phyloP scores from a whole-genome alignment of 257 asterid genomes.

The Fraxinus cuspidata region DNA sequence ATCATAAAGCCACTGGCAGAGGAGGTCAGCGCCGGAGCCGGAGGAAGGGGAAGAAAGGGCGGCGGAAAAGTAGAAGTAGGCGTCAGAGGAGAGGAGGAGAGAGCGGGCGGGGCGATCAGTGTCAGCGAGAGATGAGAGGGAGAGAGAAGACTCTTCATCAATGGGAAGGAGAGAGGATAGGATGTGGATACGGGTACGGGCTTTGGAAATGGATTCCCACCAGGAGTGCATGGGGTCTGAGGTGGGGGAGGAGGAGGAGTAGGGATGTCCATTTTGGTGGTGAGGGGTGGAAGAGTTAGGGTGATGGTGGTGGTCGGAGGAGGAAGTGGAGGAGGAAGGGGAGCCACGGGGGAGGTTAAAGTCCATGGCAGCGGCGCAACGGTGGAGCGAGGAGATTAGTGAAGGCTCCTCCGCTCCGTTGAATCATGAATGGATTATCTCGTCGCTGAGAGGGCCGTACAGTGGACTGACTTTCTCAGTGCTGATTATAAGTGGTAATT shows the following conservation, averaged over 20 bases:
- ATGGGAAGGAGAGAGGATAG: slow-evolving; percentile 66
- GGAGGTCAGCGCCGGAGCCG: slow-evolving; percentile 75
- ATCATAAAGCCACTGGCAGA: slow-evolving; percentile 96
- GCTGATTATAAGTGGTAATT: neutral
- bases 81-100: slow-evolving; percentile 75
- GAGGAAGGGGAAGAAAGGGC: slow-evolving; percentile 54
- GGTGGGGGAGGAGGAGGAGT: slow-evolving; percentile 1
- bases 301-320: slow-evolving; percentile 50
- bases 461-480: neutral
- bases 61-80: slow-evolving; percentile 62
- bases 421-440: neutral
- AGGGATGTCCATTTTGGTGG: slow-evolving; percentile 32
- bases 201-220: slow-evolving; percentile 98
- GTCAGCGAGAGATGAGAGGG: slow-evolving; percentile 70
- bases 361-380: slow-evolving; percentile 48
- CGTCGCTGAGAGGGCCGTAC: neutral
- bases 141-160: slow-evolving; percentile 30
- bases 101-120: slow-evolving; percentile 94
- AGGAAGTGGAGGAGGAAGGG: slow-evolving; percentile 62
- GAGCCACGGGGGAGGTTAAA: slow-evolving; percentile 63
- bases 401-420: slow-evolving; percentile 26
- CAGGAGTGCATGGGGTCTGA: slow-evolving; percentile 83
- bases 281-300: slow-evolving; percentile 29
- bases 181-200: slow-evolving; percentile 90
- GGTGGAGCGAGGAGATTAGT: slow-evolving; percentile 13